phyloP scores from a whole-genome alignment of 2,329 filamentous ascomycete genomes.

The Sodiomyces alkalinus region DNA sequence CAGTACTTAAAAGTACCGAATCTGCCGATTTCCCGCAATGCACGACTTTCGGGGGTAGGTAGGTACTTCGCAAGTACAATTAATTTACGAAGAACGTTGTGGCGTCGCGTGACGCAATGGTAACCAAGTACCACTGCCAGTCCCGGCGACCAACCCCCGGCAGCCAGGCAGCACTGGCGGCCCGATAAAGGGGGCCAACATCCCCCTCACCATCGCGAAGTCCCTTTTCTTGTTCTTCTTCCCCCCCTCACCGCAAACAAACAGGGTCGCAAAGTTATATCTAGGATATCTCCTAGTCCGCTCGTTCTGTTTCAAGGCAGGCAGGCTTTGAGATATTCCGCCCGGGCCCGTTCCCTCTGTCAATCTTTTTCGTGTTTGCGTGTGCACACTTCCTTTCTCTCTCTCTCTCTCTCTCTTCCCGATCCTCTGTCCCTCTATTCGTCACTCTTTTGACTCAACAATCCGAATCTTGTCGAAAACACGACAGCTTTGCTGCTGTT shows the following conservation, averaged over 20 bases:
- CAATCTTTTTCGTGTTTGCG: slow-evolving; percentile 31
- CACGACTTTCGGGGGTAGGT: too few species aligned
- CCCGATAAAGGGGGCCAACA: neutral
- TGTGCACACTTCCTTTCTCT: slow-evolving; percentile 16
- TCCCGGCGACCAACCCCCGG: too few species aligned
- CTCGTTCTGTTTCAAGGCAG: slow-evolving; percentile 26
- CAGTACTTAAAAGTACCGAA: too few species aligned
- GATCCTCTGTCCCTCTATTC: slow-evolving; percentile 26
- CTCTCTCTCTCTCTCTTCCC: slow-evolving; percentile 15
- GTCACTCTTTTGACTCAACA: slow-evolving; percentile 38
- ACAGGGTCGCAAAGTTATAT: slow-evolving; percentile 43
- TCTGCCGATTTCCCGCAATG: too few species aligned
- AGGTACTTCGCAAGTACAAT: too few species aligned
- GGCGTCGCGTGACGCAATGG: too few species aligned
- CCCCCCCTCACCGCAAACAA: slow-evolving; percentile 38
- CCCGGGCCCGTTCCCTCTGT: slow-evolving; percentile 40
- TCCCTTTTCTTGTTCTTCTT: slow-evolving; percentile 28
- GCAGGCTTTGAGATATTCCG: slow-evolving; percentile 21
- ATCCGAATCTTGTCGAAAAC: slow-evolving; percentile 8
- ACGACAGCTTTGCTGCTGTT: slow-evolving; percentile 16
- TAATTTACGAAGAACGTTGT: too few species aligned
- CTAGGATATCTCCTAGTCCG: slow-evolving; percentile 36
- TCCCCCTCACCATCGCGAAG: neutral
- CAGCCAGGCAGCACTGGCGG: slow-evolving; percentile 1
- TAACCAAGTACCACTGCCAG: too few species aligned